These are phyloP conservation scores for Trichoderma sp. DNA, from an alignment of 2,329 filamentous ascomycete genomes.

Conservation along the genomic window DNA sequence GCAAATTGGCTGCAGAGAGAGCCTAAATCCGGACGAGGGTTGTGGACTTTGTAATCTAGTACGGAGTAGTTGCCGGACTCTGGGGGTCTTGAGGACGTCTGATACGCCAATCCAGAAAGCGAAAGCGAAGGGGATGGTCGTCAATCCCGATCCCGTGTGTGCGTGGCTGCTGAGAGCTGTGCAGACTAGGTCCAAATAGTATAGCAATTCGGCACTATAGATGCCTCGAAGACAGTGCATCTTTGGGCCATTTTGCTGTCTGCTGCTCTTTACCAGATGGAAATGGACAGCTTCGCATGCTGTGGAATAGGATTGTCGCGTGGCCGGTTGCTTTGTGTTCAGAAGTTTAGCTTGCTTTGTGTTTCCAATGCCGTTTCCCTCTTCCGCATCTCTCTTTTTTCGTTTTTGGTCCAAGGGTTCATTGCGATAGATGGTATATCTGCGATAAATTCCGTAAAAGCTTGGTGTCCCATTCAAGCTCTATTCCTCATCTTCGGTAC, in stretches of 20 bases:
- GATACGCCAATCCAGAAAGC: background rate
- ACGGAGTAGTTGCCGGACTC: background rate
- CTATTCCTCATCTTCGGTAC: background rate
- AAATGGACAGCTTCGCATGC: background rate
- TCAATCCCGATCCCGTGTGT: background rate
- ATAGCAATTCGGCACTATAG: background rate
- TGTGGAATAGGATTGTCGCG: background rate
- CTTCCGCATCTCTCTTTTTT: background rate
- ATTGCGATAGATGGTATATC: background rate
- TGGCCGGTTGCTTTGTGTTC: background rate
- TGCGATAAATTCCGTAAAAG: background rate
- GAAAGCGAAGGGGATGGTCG: background rate
- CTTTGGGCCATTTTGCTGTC: background rate
- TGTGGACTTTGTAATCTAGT: background rate
- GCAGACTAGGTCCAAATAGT: background rate
- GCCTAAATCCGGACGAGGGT: background rate
- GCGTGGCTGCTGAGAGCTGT: background rate
- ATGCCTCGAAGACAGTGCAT: background rate
- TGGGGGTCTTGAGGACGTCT: background rate
- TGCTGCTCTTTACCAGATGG: background rate
- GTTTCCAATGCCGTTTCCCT: background rate
- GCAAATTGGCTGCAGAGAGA: background rate
- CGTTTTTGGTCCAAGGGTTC: background rate
- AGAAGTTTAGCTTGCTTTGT: background rate
- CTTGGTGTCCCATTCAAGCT: background rate